Percentiles rank a stretch among this genome's conserved stretches.
Evolutionary conservation across 148 eudicot species (phyloP).

Genomic region (Vaccinium macrocarpon): DNA sequence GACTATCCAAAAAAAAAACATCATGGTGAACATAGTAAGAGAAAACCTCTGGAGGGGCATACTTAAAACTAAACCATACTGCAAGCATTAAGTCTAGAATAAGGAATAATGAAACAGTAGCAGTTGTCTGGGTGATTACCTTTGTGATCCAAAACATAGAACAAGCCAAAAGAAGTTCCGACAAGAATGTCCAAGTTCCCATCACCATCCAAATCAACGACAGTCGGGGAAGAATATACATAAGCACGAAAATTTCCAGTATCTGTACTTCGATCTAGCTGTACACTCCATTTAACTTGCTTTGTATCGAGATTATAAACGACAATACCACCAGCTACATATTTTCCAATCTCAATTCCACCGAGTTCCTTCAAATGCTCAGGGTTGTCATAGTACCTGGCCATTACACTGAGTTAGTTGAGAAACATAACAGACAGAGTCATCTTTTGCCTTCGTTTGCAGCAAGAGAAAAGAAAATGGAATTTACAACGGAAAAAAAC

Average conservation of each 20-base stretch:
- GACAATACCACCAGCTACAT: constrained; percentile 92
- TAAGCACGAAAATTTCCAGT: constrained; percentile 79
- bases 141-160: constrained; percentile 88
- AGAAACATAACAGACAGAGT: neutral
- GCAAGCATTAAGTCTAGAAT: neutral
- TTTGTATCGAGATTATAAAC: constrained; percentile 95
- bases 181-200: constrained; percentile 92
- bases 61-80: constrained; percentile 5
- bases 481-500: neutral
- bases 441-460: neutral
- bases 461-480: neutral
- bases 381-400: constrained; percentile 95
- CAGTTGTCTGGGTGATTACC: constrained; percentile 47
- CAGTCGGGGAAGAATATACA: constrained; percentile 85
- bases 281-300: constrained; percentile 88
- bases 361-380: constrained; percentile 92
- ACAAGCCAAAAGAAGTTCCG: constrained; percentile 92
- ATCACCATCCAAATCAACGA: constrained; percentile 92
- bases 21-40: neutral
- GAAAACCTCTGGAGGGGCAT: neutral
- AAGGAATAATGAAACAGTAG: neutral
- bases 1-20: too few species aligned
- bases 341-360: constrained; percentile 87
- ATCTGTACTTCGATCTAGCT: constrained; percentile 82
- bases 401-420: constrained; percentile 28